Base-by-base conservation (phyloP, 2,329 filamentous ascomycete species). In the Pseudomassariella vexata region DNA sequence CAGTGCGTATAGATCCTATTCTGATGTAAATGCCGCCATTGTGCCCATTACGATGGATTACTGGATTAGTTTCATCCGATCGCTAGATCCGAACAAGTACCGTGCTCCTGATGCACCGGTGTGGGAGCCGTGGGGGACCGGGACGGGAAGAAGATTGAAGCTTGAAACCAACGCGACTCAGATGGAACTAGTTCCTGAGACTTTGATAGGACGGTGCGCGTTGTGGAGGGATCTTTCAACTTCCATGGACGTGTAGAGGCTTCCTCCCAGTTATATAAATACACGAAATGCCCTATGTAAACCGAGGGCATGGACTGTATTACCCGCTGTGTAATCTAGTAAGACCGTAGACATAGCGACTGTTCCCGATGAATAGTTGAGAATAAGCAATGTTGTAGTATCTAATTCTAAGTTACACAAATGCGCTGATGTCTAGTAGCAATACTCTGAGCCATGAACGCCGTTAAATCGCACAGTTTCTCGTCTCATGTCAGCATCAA, bases 11-110 rank as follows among this genome's bases (percentile, higher is more conserved):
- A 19, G 14, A 5, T 24, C 30, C 5, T 32, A 23, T 21, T 24
- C 22, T n/a, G 19, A 24, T 23, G 30, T 24, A 17, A 37, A 37
- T 17, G 30, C 30, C 2, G 12, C 30, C 15, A 27, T 28, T 9
- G 31, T 37, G 15, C 30, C 35, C 14, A 19, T 39, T 5, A 30
- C 34, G 11, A 40, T 41, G 40, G 32, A 37, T 9, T 43, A 43
- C 29, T 43, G 36, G 29, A 34, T 40, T 29, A 37, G 36, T 19
- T 43, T 43, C 22, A 34, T 41, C 11, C 24, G 31, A 15, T 16
- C 28, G 9, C 34, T 39, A 15, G 19, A 43, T 24, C 40, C 40
- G 3, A 43, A 43, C 16, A 28, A 25, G 8, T 25, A 28, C n/a
- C 20, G 34, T 16, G 19, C 24, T 6, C 18, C 31, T 3, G 36